Base-by-base conservation (phyloP, 495 filamentous ascomycete genomes). In the Penicillium flavigenum region DNA sequence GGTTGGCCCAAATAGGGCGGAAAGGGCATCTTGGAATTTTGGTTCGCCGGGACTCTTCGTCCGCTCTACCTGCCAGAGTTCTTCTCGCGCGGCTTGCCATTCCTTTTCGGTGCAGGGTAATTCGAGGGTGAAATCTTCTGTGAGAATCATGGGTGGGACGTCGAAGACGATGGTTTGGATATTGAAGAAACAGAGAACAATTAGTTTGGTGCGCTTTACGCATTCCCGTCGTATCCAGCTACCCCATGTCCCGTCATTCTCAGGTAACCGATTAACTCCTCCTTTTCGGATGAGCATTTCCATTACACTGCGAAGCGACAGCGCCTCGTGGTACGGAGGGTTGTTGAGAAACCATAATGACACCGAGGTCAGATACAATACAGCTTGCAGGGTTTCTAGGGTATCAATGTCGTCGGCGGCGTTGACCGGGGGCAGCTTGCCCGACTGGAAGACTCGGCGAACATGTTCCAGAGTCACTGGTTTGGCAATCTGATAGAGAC, bases 121-220 rank as follows among this genome's bases (percentile, higher is more conserved):
- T 46, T 79, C 79, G 4, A 88, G 67, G 1, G 82, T 76, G 10
- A 89, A 64, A 54, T 90, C 86, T 2, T 84, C 83, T 1, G 82
- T 86, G 8, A 87, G 65, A 1, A 90, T 74, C 43, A 80, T 63
- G 0, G 80, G 78, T 0, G 80, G 79, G 10, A 78, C 63, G 48
- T 79, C 78, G 20, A 79, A 81, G 10, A 79, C 74, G 38, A 81
- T 79, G 10, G 72, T 76, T 42, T 80, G 78, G 7, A 81, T 70
- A 44, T 79, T 80, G 48, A 78, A 79, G 56, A 81, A 77, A 51
- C 76, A 76, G 50, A 76, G 79, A 0, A 76, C 74, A 19, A 79
- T 76, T 14, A 81, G 57, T 47, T 76, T 78, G 14, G 78, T 81
- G 19, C 80, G 71, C 54, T 75, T 73, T 3, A 70, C 70, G 14